Conservation (phyloP, 345 rosid genomes). For the Durio zibethinus region DNA sequence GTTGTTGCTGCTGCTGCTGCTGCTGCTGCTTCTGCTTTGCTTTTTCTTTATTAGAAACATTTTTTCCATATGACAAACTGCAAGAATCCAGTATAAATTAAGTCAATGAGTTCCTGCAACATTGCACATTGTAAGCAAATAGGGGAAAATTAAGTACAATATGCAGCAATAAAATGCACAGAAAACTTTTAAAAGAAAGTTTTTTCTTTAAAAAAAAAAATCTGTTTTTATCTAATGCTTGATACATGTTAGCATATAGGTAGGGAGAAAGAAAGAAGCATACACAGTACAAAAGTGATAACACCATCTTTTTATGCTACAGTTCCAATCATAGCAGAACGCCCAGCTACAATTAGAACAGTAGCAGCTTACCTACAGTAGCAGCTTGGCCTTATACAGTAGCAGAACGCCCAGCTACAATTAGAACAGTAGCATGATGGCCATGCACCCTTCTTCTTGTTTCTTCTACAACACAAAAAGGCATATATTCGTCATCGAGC, state of each 20-base stretch:
- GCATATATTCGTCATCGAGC: conserved; percentile 19
- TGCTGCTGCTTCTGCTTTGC: conserved; percentile 16
- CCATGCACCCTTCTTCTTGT: conserved; percentile 33
- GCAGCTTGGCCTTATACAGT: conserved; percentile 26
- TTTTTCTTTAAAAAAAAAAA: not conserved
- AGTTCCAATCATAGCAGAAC: conserved; percentile 41
- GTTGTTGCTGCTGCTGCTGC: conserved; percentile 7
- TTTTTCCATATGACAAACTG: conserved; percentile 37
- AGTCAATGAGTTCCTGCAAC: not conserved
- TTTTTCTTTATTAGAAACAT: conserved; percentile 16
- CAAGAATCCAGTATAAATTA: conserved; percentile 7
- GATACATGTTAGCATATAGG: conserved; percentile 6
- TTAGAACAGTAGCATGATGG: conserved; percentile 39
- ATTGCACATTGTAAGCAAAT: not conserved
- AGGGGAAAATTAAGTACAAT: not conserved
- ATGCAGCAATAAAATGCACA: not conserved
- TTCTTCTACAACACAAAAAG: conserved; percentile 21
- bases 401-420: conserved; percentile 37
- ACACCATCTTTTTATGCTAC: conserved; percentile 32
- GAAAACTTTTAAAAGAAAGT: not conserved
- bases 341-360: conserved; percentile 37
- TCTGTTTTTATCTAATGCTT: not conserved
- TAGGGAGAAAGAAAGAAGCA: conserved; percentile 25
- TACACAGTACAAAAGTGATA: conserved; percentile 29
- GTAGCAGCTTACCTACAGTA: conserved; percentile 20